Evolutionary conservation across 2,329 filamentous ascomycete species (phyloP).

Genomic region (Hymenoscyphus repandus): DNA sequence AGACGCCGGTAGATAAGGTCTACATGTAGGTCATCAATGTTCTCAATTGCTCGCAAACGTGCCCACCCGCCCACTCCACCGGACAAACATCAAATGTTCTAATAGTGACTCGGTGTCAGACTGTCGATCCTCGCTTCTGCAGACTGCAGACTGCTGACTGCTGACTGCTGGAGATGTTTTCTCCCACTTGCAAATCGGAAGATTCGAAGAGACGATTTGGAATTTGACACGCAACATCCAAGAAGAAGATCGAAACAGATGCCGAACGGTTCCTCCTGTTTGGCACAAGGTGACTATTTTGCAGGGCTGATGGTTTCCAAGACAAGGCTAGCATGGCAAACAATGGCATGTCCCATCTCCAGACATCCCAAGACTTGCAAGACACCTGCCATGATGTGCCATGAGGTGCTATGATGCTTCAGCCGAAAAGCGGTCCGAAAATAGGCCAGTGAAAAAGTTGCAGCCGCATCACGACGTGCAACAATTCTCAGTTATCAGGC

Average conservation of each 20-base stretch:
- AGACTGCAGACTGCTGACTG: too few relatives aligned
- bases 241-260: not conserved
- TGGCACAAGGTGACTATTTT: not conserved
- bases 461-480: conserved; percentile 1
- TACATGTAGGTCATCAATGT: too few relatives aligned
- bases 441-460: not conserved
- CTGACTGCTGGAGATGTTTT: too few relatives aligned
- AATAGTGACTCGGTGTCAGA: too few relatives aligned
- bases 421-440: not conserved
- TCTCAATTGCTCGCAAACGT: too few relatives aligned
- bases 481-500: not conserved
- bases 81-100: too few relatives aligned
- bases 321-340: not conserved
- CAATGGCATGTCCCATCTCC: not conserved
- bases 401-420: not conserved
- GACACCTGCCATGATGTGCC: not conserved
- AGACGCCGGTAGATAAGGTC: too few relatives aligned
- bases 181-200: too few relatives aligned
- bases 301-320: too few relatives aligned
- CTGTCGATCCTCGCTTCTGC: too few relatives aligned
- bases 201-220: not conserved
- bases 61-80: too few relatives aligned
- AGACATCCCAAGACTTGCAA: not conserved
- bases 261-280: not conserved
- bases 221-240: not conserved